These are phyloP conservation scores for Bertia moriformis DNA, from an alignment of 2,329 filamentous ascomycete genomes.

Conservation along the genomic window DNA sequence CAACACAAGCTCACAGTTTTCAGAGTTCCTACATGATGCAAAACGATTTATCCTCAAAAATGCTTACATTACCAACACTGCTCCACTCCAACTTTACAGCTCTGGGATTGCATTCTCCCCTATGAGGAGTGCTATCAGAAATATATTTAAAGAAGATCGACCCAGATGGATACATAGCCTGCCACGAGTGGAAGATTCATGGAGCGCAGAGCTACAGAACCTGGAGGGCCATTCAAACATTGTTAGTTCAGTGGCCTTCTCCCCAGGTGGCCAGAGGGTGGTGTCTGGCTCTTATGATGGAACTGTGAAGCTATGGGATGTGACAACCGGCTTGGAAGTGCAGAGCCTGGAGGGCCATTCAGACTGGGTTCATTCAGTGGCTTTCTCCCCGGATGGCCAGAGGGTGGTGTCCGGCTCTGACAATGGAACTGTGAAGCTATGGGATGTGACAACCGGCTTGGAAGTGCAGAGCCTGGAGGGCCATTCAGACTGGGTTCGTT, in stretches of 20 bases:
- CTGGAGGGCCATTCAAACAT: background rate
- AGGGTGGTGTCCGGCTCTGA: background rate
- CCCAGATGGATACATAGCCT: background rate
- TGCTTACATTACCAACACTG: background rate
- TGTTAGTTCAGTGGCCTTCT: background rate
- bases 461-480: background rate
- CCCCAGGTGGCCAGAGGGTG: background rate
- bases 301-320: background rate
- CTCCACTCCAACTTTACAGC: background rate
- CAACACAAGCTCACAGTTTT: background rate
- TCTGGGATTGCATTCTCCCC: background rate
- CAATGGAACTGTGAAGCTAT: background rate
- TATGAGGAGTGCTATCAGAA: background rate
- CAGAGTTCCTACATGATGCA: background rate
- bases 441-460: background rate
- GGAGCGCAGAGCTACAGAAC: background rate
- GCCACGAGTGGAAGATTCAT: background rate
- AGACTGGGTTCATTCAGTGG: background rate
- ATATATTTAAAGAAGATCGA: background rate
- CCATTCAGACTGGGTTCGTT: background rate
- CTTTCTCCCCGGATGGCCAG: background rate
- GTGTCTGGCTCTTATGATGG: background rate
- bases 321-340: background rate
- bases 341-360: background rate
- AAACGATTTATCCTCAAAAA: background rate